Base-by-base conservation (phyloP, 371 early-diverging fungal genomes). In the Rhizopus sp. region DNA sequence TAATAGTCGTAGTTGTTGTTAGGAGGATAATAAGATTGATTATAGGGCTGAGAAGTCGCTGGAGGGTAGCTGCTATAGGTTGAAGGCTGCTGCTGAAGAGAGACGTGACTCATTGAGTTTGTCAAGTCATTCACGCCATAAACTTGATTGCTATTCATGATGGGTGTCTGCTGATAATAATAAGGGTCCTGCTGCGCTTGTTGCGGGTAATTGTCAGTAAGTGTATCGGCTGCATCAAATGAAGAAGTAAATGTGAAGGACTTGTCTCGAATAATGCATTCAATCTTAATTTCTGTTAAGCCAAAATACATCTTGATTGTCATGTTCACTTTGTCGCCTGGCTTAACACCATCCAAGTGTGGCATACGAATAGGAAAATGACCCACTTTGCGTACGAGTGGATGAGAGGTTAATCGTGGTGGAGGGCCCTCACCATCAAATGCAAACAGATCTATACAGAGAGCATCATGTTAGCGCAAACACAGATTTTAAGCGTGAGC, bases 281-380 rank as follows among this genome's bases (percentile, higher is more conserved):
- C 80, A 53, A 79, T 79, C 54, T 74, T 72, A 63, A 79, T 75
- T 59, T 79, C 80, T 6, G 80, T 79, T 50, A 79, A 49, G 38
- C 80, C 80, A 62, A 79, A 79, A 55, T 74, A 79, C 80, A 79
- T 79, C n/a, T 70, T 70, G 48, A 79, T 79, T 3, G 70, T 72
- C 77, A 79, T 73, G 38, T 73, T 70, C 49, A 79, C 73, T 47
- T 79, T 76, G 29, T 79, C 77, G 1, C 78, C 78, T 1, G 72
- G 63, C 16, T 62, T 44, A 5, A 72, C 73, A 7, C 72, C 71
- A 5, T 73, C 74, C 30, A 79, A 51, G 16, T 64, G 72, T 10
- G 80, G 80, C 76, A 79, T 79, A 7, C 74, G 72, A 31, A 79
- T 79, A 49, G 80, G 80, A 46, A 79, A 79, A 30, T 72, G 68